phyloP scores from a whole-genome alignment of 208 protist species.

The Angomonas ambiguus region DNA sequence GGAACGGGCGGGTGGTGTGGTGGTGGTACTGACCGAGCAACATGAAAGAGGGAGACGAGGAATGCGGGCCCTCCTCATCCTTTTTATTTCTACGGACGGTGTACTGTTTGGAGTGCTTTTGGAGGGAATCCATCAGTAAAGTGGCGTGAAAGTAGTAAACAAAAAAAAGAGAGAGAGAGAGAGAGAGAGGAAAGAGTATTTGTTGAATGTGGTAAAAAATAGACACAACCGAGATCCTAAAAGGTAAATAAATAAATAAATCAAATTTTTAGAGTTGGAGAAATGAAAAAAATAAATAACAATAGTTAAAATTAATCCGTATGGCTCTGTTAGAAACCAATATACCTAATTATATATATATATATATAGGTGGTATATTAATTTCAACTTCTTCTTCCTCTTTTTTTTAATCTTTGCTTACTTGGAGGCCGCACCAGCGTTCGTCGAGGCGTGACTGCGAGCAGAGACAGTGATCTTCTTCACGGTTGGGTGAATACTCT shows the following conservation, averaged over 20 bases:
- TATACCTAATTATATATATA: constrained; percentile 11
- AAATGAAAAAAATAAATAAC: constrained; percentile 14
- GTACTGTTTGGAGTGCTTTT: too few species aligned
- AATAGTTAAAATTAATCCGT: too few species aligned
- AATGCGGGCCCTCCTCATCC: too few species aligned
- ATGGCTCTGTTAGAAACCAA: too few species aligned
- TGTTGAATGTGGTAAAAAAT: constrained; percentile 14
- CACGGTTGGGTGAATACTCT: constrained; percentile 86
- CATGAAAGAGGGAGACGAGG: too few species aligned
- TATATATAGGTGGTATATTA: constrained; percentile 14
- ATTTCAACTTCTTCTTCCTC: neutral
- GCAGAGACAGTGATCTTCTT: constrained; percentile 88
- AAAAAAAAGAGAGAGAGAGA: neutral
- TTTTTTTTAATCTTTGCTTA: neutral
- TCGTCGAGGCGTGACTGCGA: constrained; percentile 79
- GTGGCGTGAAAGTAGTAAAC: too few species aligned
- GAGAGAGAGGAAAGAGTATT: neutral
- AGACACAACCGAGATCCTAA: too few species aligned
- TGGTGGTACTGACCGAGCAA: too few species aligned
- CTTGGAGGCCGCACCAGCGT: constrained; percentile 45
- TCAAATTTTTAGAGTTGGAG: neutral
- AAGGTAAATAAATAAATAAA: too few species aligned
- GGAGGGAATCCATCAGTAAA: too few species aligned
- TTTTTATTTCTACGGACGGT: too few species aligned
- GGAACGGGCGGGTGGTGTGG: too few species aligned